Evolutionary conservation across 306 rosid genomes (phyloP), one percentile per base, ranked within the genome.

Genomic region (Sindora glabra): DNA sequence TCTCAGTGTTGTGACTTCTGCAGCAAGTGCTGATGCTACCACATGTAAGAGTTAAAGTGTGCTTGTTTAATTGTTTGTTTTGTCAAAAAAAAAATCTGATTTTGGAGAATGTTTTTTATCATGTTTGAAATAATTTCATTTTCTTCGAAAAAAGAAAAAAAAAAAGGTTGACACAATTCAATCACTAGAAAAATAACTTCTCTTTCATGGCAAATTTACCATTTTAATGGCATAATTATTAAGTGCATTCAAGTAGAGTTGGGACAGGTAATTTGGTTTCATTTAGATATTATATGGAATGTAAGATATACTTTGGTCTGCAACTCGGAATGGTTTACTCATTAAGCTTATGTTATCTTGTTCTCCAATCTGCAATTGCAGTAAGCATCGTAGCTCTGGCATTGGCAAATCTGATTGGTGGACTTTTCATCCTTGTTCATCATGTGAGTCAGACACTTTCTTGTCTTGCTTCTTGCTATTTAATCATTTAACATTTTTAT

Each of bases 321-420:
- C 13, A 19, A 7, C 23, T 39, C 42, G 10, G 6, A n/a, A 10
- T 5, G 27, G 14, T 10, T 24, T 27, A 11, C 40, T 39, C 30
- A 10, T 24, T 55, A 51, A 47, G 17, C 25, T 17, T 6, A 49
- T 18, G 5, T 27, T 27, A 10, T 32, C 26, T 21, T 36, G 29
- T 64, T 23, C 17, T 21, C 55, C n/a, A 48, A 8, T 41, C 44
- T 57, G 27, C 59, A 38, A 38, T 56, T 48, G 82, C 86, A 90
- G 97, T 68, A 74, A 87, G 69, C 76, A 79, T 90, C 66, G 22
- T 90, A 13, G 78, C 81, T 25, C 72, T 90, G 78, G 77, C 91
- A 49, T 30, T 87, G 64, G 96, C 97, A 61, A 90, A 90, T 68
- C 62, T 90, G 70, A 58, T 90, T 3, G 87, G 96, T 14, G 97